Percentiles rank a stretch among this genome's conserved stretches.
Conservation (phyloP, 139 green algal species). For the Zygnema circumcarinatum region DNA sequence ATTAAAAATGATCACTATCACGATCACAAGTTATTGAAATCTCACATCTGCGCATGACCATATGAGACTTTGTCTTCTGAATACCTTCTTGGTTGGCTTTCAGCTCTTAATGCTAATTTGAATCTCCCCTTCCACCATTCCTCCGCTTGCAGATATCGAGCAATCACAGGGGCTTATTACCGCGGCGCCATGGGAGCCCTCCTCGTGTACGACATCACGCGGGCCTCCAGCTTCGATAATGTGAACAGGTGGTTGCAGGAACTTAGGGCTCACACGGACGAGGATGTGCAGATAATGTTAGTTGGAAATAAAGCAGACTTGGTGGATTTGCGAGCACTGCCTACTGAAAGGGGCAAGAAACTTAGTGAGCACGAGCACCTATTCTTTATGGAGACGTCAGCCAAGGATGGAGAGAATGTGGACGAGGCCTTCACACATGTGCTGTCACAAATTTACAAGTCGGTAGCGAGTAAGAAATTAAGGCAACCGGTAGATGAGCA, state of each 20-base stretch:
- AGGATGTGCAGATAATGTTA: neutral
- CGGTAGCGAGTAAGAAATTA: neutral
- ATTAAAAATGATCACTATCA: too few species aligned
- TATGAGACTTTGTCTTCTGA: too few species aligned
- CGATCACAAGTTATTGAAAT: too few species aligned
- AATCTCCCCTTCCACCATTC: too few species aligned
- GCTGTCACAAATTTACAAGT: conserved; percentile 2
- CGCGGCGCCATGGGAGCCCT: neutral
- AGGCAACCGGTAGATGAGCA: neutral
- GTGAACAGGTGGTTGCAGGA: conserved; percentile 6
- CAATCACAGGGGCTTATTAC: neutral
- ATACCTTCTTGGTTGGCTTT: too few species aligned
- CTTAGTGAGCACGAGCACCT: neutral
- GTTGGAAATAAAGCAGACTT: conserved; percentile 12
- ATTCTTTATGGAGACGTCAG: conserved; percentile 9
- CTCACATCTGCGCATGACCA: too few species aligned
- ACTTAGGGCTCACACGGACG: neutral
- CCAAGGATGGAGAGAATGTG: conserved; percentile 8
- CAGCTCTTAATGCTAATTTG: too few species aligned
- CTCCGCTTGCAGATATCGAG: neutral
- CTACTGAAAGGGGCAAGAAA: neutral
- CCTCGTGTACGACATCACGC: conserved; percentile 4
- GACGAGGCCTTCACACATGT: conserved; percentile 8
- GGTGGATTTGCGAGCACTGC: neutral
- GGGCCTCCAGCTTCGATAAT: neutral